Base-by-base conservation (phyloP, 2,329 filamentous ascomycete species). In the Penicillium sclerotigenum region DNA sequence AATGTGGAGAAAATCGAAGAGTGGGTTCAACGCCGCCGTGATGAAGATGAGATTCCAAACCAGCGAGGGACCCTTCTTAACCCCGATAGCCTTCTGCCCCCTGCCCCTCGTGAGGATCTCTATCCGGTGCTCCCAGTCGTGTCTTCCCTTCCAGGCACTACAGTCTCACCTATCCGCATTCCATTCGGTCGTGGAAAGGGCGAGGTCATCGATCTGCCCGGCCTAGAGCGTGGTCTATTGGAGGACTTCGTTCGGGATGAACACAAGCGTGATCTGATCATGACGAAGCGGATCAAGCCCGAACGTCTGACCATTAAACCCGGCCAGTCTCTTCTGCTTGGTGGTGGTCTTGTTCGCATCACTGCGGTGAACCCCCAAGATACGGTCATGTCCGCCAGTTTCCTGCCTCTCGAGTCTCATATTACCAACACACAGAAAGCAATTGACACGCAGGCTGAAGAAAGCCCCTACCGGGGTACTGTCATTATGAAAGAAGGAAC, bases 171-270 rank as follows among this genome's bases (percentile, higher is more conserved):
- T 0, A 97, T 99, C 64, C 87, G 94, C 28, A 85, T 97, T 18
- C 91, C 91, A 0, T 99, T 94, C 69, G 92, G 92, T 43, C 85
- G 85, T 57, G 88, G 89, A 24, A 88, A 85, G 67, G 94, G 94
- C 54, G 95, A 99, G 72, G 80, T 99, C 33, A 90, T 99, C 65
- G 94, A 99, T 70, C 81, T 99, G 14, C 94, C 94, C 0, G 94
- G 94, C 0, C 78, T 99, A 33, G 83, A 87, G 9, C 86, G 94
- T 43, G 87, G 85, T 26, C 83, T 86, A 16, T 78, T 97, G 7
- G 87, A 90, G 46, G 75, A 83, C 0, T 86, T 88, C 68, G 87
- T 97, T 46, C 77, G 82, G 38, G 82, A 87, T 38, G 80, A 87
- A 58, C 77, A 89, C 65, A 86, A 85, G 38, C 73, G 81, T 11